phyloP scores from a whole-genome alignment of 306 rosid genomes.

The Rosa chinensis region DNA sequence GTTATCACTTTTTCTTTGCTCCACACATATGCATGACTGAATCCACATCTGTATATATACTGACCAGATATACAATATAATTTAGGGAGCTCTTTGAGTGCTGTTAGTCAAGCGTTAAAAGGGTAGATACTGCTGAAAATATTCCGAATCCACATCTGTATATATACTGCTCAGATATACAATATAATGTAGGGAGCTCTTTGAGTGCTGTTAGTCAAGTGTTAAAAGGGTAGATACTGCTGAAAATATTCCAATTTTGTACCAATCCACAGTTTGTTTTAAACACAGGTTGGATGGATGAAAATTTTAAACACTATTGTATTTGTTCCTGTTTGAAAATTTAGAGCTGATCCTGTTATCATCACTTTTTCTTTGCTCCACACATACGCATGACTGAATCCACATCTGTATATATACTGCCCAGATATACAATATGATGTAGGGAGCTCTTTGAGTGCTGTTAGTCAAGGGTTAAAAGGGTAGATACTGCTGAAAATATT shows the following conservation, averaged over 20 bases:
- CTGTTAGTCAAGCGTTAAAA: background rate
- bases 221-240: constrained; percentile 1
- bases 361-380: background rate
- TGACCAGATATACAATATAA: background rate
- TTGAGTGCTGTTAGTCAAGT: background rate
- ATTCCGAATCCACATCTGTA: background rate
- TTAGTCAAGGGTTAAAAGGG: background rate
- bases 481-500: background rate
- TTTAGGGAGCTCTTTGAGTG: background rate
- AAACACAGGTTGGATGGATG: too few relatives aligned
- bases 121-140: constrained; percentile 1
- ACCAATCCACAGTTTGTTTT: constrained; percentile 59
- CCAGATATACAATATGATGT: background rate
- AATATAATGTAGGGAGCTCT: background rate
- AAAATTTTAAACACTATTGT: too few relatives aligned
- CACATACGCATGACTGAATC: background rate
- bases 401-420: background rate
- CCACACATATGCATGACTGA: background rate
- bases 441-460: background rate
- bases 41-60: background rate
- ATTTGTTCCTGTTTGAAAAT: too few relatives aligned
- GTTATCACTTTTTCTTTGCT: background rate
- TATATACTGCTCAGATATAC: background rate
- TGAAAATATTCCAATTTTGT: constrained; percentile 10
- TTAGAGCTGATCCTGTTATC: background rate